phyloP scores from a whole-genome alignment of 192 early-diverging fungal species.

The Coemansia sp. region DNA sequence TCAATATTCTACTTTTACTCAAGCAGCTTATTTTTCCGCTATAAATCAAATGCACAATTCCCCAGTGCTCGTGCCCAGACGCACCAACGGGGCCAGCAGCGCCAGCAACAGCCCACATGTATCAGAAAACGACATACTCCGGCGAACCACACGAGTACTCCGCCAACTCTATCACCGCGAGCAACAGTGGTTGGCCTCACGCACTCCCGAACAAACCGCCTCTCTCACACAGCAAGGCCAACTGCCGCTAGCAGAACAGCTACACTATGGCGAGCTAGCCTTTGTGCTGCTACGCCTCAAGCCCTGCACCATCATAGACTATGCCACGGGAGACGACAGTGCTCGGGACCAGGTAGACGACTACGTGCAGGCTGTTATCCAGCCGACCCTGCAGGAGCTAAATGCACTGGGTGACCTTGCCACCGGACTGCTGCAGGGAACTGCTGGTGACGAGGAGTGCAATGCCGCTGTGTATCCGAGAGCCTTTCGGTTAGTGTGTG shows the following conservation, averaged over 20 bases:
- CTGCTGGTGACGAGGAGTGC: conserved; percentile 1
- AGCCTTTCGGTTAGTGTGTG: conserved; percentile 22
- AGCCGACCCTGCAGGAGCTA: conserved; percentile 32
- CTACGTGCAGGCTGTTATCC: conserved; percentile 21
- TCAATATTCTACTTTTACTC: too few relatives aligned
- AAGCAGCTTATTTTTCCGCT: too few relatives aligned
- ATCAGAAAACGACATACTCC: conserved; percentile 20
- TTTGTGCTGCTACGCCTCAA: conserved; percentile 42
- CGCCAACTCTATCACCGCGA: conserved; percentile 43
- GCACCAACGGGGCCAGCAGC: conserved; percentile 39
- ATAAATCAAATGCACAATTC: too few relatives aligned
- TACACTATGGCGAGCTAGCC: conserved; percentile 41
- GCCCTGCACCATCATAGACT: conserved; percentile 41
- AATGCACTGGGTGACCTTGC: conserved; percentile 3
- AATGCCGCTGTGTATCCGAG: conserved; percentile 25
- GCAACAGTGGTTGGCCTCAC: conserved; percentile 23
- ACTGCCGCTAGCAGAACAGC: conserved; percentile 32
- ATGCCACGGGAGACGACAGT: conserved; percentile 26
- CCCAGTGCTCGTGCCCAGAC: not conserved
- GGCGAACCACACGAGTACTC: conserved; percentile 34
- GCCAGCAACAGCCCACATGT: conserved; percentile 39
- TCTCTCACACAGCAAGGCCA: conserved; percentile 36
- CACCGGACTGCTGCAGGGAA: not conserved
- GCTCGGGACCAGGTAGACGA: conserved; percentile 21
- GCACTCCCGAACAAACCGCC: conserved; percentile 16